Evolutionary conservation across 2,329 filamentous ascomycete species (phyloP).

Genomic region (Curvularia hawaiiensis): DNA sequence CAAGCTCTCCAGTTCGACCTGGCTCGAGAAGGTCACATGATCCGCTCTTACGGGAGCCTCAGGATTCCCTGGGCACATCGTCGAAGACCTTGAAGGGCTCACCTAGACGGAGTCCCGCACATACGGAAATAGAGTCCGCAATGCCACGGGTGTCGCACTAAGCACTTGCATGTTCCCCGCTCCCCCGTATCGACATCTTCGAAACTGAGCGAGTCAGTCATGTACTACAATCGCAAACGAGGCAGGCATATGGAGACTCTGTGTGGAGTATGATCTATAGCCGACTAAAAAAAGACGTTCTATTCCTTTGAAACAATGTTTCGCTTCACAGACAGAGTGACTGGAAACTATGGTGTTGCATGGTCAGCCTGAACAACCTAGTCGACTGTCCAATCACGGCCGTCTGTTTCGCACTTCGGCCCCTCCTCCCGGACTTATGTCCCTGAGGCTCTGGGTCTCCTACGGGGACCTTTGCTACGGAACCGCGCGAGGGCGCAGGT

Average conservation of each 20-base stretch:
- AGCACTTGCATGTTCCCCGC: neutral
- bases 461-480: slow-evolving; percentile 35
- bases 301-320: slow-evolving; percentile 20
- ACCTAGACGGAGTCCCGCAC: slow-evolving; percentile 1
- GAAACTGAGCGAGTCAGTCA: neutral
- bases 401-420: slow-evolving; percentile 29
- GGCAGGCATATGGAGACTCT: neutral
- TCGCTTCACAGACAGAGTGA: slow-evolving; percentile 21
- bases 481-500: slow-evolving; percentile 28
- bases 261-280: neutral
- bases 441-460: slow-evolving; percentile 36
- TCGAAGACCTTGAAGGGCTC: neutral
- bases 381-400: slow-evolving; percentile 22
- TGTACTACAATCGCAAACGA: neutral
- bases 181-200: neutral
- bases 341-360: slow-evolving; percentile 22
- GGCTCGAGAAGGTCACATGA: slow-evolving; percentile 12
- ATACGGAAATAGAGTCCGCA: slow-evolving; percentile 14
- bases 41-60: neutral
- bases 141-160: neutral
- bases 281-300: slow-evolving; percentile 21
- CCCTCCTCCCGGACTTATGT: slow-evolving; percentile 32
- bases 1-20: slow-evolving; percentile 1
- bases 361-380: slow-evolving; percentile 6
- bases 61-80: neutral